Conservation (phyloP, 768 basidiomycete genomes). For the Suillus placidus region DNA sequence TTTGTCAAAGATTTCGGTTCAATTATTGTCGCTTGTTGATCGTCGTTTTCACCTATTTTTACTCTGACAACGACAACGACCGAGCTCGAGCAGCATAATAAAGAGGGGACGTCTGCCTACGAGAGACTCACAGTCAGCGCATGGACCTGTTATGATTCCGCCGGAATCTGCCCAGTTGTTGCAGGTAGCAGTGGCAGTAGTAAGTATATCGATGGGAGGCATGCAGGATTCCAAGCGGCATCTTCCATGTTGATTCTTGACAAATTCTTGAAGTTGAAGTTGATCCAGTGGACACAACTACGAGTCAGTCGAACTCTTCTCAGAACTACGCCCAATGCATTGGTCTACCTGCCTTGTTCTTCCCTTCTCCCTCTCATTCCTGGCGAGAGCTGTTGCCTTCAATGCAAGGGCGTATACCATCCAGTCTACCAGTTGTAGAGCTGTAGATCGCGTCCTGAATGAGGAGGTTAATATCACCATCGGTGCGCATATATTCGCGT, state of each 20-base stretch:
- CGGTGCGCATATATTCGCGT: constrained; percentile 38
- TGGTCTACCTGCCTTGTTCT: neutral
- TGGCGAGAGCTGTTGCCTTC: constrained; percentile 27
- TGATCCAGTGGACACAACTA: neutral
- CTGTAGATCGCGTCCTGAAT: constrained; percentile 40
- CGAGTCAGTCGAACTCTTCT: neutral
- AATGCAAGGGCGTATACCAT: constrained; percentile 39
- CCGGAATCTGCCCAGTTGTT: neutral
- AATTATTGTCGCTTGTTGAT: neutral
- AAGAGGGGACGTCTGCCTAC: too few species aligned
- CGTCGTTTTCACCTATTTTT: neutral
- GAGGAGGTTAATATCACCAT: constrained; percentile 44
- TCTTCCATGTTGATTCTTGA: neutral
- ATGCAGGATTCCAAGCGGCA: neutral
- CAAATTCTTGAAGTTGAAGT: neutral
- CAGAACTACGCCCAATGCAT: neutral
- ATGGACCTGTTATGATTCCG: neutral
- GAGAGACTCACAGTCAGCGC: too few species aligned
- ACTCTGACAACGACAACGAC: too few species aligned
- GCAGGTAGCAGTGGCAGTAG: too few species aligned
- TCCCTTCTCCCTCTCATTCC: neutral
- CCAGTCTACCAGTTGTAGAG: constrained; percentile 37
- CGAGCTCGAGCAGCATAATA: too few species aligned
- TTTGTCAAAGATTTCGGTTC: too few species aligned
- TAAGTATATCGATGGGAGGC: neutral